Evolutionary conservation across 2,329 filamentous ascomycete genomes (phyloP).

Genomic region (Penicillium expansum): DNA sequence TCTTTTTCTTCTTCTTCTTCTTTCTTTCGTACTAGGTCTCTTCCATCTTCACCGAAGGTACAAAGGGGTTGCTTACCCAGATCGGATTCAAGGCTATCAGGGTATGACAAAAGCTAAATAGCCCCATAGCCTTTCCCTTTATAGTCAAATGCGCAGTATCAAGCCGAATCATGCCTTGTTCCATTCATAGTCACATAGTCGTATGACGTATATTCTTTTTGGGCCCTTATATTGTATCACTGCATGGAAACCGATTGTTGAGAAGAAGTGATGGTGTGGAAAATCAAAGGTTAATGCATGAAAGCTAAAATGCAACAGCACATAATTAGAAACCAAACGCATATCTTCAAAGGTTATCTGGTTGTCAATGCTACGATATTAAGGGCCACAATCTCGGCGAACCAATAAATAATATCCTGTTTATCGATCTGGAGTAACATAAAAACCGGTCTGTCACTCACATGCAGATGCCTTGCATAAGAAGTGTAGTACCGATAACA

Average conservation of each 20-base stretch:
- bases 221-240: neutral
- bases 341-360: neutral
- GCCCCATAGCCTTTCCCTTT: neutral
- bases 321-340: neutral
- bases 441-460: neutral
- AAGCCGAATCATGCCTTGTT: neutral
- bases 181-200: neutral
- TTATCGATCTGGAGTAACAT: neutral
- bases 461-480: neutral
- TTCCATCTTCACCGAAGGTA: neutral
- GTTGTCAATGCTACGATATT: neutral
- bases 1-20: too few species aligned
- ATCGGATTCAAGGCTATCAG: neutral
- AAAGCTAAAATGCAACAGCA: neutral
- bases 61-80: neutral
- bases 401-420: neutral
- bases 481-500: neutral
- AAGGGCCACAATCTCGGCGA: neutral
- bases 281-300: too few species aligned
- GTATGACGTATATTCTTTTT: neutral
- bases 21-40: too few species aligned
- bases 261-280: neutral
- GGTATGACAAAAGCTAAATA: neutral
- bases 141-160: neutral
- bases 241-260: neutral